These are phyloP conservation scores for Euphrasia arctica DNA, from an alignment of 305 asterid genomes.

Conservation along the genomic window DNA sequence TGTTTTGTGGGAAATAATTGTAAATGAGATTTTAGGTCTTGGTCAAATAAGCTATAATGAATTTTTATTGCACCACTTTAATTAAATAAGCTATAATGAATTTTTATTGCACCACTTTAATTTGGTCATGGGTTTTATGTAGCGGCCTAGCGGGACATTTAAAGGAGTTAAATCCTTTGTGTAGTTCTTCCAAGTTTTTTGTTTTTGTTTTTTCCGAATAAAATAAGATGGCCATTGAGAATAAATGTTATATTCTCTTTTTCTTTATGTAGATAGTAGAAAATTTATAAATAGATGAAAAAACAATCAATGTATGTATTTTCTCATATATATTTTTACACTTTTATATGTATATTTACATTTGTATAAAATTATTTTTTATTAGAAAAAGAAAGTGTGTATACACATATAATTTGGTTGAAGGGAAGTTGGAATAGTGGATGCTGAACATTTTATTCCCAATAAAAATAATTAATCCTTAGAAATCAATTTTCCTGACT, in stretches of 20 bases:
- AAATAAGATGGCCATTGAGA: neutral
- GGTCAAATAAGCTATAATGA: slow-evolving; percentile 1
- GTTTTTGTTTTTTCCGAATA: neutral
- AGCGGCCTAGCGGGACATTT: neutral
- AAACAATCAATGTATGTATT: too few species aligned
- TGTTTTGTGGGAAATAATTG: neutral
- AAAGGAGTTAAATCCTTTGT: neutral
- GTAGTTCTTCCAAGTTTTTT: neutral
- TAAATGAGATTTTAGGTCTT: neutral
- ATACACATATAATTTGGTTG: too few species aligned
- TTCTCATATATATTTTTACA: too few species aligned
- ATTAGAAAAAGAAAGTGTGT: too few species aligned
- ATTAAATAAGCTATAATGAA: too few species aligned
- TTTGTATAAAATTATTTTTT: too few species aligned
- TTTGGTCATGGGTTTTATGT: neutral
- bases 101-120: too few species aligned
- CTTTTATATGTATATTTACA: too few species aligned
- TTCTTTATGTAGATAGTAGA: too few species aligned
- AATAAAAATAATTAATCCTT: neutral
- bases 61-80: slow-evolving; percentile 23
- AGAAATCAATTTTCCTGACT: too few species aligned
- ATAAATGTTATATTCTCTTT: neutral
- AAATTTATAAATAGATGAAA: too few species aligned
- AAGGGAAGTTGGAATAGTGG: too few species aligned
- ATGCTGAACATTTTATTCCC: neutral